Evolutionary conservation across 1,284 basidiomycete genomes (phyloP), one percentile per base, ranked within the genome.

Genomic region (Moesziomyces globuligerus): DNA sequence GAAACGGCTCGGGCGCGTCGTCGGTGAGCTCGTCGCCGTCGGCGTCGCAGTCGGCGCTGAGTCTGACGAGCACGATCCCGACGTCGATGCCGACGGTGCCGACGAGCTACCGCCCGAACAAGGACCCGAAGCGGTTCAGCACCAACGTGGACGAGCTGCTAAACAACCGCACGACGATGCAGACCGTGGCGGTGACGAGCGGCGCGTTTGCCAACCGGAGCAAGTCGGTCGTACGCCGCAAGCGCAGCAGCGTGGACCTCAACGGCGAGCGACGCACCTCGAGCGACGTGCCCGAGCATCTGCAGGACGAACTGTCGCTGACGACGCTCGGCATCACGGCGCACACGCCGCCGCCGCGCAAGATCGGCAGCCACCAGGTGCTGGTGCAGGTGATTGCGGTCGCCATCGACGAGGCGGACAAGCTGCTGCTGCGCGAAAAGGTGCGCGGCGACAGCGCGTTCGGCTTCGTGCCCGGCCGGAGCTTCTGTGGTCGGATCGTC

Each of bases 391-490:
- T 84, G 15, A 80, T 84, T 34, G 82, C 83, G 0, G 82, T 81
- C 18, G 83, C 81, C 8, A 73, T 84, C 47, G 84, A 84, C 59
- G 77, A 78, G 53, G 72, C 77, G 48, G 81, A 82, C 70, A 74
- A 79, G 40, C 52, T 79, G 42, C 41, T 82, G 34, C 66, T 81
- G 21, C 79, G 75, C 40, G 83, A 84, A 26, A 68, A 75, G 39
- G 77, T 79, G 23, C 68, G 75, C 8, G 62, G 67, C 7, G 82
- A 82, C 37, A 68, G 72, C 21, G 81, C 81, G 0, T 78, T 75
- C 25, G 83, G 83, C 0, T 84, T 81, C 41, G 79, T 85, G 3
- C 84, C 84, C 8, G 84, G 84, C 0, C 70, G 84, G 11, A 81
- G 79, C 45, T 83, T 85, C 54, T 82, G 79, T 32, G 84, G 84